phyloP scores from a whole-genome alignment of 2,329 filamentous ascomycete genomes.

The Alternaria sp. region DNA sequence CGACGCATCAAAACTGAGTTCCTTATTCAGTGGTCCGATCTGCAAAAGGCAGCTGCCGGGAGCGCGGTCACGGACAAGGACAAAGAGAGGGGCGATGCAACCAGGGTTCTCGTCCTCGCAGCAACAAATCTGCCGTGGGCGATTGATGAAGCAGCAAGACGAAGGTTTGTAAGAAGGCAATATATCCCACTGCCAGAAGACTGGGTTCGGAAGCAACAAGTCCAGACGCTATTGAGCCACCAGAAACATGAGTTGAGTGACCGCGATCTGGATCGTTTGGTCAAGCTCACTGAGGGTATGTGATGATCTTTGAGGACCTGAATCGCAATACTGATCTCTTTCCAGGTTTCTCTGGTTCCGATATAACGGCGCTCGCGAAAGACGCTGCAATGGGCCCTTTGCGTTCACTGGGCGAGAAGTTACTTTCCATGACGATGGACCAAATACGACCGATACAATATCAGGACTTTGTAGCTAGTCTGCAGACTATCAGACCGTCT shows the following conservation, averaged over 20 bases:
- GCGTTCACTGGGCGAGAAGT: conserved; percentile 83
- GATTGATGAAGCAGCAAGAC: conserved; percentile 91
- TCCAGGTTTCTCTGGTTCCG: conserved; percentile 94
- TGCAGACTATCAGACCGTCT: conserved; percentile 85
- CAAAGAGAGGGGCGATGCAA: conserved; percentile 78
- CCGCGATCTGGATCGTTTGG: conserved; percentile 73
- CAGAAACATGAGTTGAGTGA: conserved; percentile 83
- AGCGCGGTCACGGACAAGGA: conserved; percentile 72
- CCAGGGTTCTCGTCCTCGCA: conserved; percentile 87
- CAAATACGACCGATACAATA: conserved; percentile 88
- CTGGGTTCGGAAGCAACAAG: conserved; percentile 77
- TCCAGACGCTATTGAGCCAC: conserved; percentile 79
- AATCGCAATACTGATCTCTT: background rate
- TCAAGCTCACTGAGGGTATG: conserved; percentile 83
- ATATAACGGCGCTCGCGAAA: conserved; percentile 95
- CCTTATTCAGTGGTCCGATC: conserved; percentile 93
- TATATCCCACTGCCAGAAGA: conserved; percentile 94
- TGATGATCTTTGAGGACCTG: conserved; percentile 3
- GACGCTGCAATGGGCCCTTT: conserved; percentile 98
- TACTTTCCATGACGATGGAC: conserved; percentile 91
- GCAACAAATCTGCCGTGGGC: conserved; percentile 98
- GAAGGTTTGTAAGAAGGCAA: conserved; percentile 89
- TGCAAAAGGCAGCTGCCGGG: conserved; percentile 89
- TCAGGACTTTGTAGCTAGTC: conserved; percentile 81
- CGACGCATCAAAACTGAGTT: conserved; percentile 97